Conservation (phyloP, 768 basidiomycete genomes). For the Tricholoma furcatifolium region DNA sequence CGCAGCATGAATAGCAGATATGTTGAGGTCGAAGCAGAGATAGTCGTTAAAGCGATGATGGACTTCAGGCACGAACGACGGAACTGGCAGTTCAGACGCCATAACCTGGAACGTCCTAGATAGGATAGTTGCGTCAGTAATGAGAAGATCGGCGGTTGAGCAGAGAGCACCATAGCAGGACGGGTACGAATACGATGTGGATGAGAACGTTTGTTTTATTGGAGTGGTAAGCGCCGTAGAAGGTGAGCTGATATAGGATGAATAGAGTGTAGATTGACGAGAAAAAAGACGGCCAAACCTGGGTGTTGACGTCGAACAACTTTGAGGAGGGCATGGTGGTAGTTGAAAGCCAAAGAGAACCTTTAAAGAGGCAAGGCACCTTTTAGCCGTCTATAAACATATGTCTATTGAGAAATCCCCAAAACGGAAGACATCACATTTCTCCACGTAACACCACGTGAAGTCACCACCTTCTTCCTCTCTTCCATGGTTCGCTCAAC, state of each 20-base stretch:
- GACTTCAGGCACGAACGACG: conserved; percentile 52
- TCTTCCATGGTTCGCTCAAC: conserved; percentile 80
- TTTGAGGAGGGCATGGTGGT: conserved; percentile 34
- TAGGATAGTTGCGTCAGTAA: conserved; percentile 6
- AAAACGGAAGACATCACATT: conserved; percentile 17
- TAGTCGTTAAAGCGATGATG: conserved; percentile 56
- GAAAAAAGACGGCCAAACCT: conserved; percentile 39
- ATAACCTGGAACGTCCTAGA: conserved; percentile 65
- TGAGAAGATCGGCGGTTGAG: neutral
- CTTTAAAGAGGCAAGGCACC: conserved; percentile 2
- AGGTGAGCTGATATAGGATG: conserved; percentile 59
- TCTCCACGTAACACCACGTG: conserved; percentile 12
- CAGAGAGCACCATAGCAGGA: conserved; percentile 69
- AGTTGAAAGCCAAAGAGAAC: conserved; percentile 16
- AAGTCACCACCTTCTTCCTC: neutral
- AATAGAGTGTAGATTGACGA: conserved; percentile 2
- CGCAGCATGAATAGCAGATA: conserved; percentile 54
- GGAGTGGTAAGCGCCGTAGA: conserved; percentile 92
- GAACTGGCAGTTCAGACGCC: conserved; percentile 45
- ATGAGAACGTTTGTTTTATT: conserved; percentile 82
- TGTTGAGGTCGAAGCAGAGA: conserved; percentile 70
- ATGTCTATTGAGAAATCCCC: conserved; percentile 18
- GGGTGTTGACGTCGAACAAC: conserved; percentile 68
- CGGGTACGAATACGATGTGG: conserved; percentile 83
- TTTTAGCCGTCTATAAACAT: conserved; percentile 16